Evolutionary conservation across 352 stramenopile species (phyloP), one percentile per base, ranked within the genome.

Genomic region (Nothophytophthora sp.): DNA sequence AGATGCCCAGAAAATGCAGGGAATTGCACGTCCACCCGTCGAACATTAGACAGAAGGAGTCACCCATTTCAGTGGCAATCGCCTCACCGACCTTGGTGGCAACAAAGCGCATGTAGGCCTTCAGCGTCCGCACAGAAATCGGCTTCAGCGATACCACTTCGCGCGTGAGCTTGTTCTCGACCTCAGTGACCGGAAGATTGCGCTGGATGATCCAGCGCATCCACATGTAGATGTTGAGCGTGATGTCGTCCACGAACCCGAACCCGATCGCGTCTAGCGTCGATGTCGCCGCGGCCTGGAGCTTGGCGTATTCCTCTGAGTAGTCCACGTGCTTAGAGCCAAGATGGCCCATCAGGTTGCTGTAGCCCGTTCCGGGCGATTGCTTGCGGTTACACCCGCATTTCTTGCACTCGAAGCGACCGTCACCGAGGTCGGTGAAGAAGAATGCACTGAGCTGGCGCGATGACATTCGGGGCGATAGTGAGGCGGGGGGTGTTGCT

Each of bases 1-100:
- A 59, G 9, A 59, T 34, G 18, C 25, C 58, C 11, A 53, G 28
- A n/a, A 44, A 55, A 50, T 42, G 44, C 27, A 67, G 20, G 34
- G 38, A 36, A 40, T 47, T n/a, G n/a, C n/a, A n/a, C n/a, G n/a
- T n/a, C n/a, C n/a, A n/a, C n/a, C n/a, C n/a, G n/a, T n/a, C n/a
- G 15, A 56, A 62, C 12, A 62, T 58, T 3, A 67, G 9, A 18
- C 36, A 49, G 29, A 63, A 58, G 2, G 39, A 54, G 15, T 58
- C 44, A n/a, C 28, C 30, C 35, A 58, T 40, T n/a, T 57, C 33
- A 4, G 2, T 35, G 1, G 50, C 23, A 18, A 61, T 44, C 13
- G 29, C 35, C 15, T 22, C n/a, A n/a, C n/a, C n/a, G n/a, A n/a
- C n/a, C n/a, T n/a, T n/a, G n/a, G n/a, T n/a, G n/a, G n/a, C n/a